A percentile compares a stretch with the other conserved stretches of the same genome.
phyloP scores from a whole-genome alignment of 2,329 filamentous ascomycete species.

The Trichoderma atrobrunneum region DNA sequence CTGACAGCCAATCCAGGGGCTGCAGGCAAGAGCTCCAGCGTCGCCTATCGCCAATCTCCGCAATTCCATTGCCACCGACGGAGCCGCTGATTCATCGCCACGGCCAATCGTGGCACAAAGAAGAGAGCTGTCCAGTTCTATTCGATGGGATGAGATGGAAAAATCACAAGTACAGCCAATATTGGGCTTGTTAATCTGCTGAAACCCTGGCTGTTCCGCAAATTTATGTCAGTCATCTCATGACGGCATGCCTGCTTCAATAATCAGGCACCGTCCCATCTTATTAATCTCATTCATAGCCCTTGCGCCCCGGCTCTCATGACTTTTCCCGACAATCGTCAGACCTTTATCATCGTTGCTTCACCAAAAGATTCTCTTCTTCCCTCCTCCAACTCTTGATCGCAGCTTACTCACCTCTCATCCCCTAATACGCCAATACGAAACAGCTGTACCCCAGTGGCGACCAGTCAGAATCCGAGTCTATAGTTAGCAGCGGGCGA shows the following conservation, averaged over 20 bases:
- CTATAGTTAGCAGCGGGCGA: background rate
- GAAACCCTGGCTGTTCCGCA: background rate
- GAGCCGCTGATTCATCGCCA: background rate
- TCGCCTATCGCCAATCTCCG: constrained; percentile 12
- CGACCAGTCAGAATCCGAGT: constrained; percentile 5
- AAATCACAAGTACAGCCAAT: background rate
- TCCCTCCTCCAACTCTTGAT: background rate
- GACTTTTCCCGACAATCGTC: background rate
- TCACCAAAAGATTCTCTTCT: background rate
- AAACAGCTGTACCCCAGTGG: background rate
- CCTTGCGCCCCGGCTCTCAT: background rate
- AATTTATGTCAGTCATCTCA: background rate
- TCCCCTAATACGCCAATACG: background rate
- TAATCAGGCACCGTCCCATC: background rate
- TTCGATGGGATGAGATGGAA: background rate
- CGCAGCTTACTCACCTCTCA: background rate
- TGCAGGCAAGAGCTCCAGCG: background rate
- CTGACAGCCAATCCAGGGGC: background rate
- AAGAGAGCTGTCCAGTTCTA: background rate
- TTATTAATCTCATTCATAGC: background rate
- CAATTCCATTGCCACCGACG: background rate
- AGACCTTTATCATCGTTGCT: background rate
- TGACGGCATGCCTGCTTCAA: background rate
- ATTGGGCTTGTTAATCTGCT: background rate
- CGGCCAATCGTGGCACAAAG: background rate